Conservation (phyloP, 108 stramenopile species). For the Skeletonema grethae region DNA sequence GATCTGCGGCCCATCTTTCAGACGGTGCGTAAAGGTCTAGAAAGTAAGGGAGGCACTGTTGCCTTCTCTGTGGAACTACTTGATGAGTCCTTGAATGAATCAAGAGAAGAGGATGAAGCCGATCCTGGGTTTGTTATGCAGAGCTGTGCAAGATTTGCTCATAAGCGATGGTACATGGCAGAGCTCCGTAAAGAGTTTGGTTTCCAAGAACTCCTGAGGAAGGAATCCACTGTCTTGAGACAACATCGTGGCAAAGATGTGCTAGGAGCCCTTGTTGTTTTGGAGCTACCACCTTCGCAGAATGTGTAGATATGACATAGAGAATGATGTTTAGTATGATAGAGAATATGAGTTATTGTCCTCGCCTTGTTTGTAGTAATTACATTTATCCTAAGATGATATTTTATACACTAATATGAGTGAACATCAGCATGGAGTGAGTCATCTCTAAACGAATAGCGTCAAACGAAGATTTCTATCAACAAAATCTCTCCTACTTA, state of each 20-base stretch:
- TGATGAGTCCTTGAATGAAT: constrained; percentile 32
- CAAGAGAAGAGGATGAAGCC: constrained; percentile 14
- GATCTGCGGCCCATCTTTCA: constrained; percentile 52
- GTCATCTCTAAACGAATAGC: background rate
- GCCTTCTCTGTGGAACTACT: constrained; percentile 65
- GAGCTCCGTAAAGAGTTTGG: constrained; percentile 39
- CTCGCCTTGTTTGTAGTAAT: background rate
- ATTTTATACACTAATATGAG: background rate
- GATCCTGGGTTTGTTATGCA: constrained; percentile 50
- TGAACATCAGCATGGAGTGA: background rate
- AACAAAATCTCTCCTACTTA: too few relatives aligned
- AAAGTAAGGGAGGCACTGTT: constrained; percentile 49
- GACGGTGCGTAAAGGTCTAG: constrained; percentile 35
- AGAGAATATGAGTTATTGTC: background rate
- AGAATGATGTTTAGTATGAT: background rate
- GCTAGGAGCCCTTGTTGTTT: constrained; percentile 30
- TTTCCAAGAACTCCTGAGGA: constrained; percentile 28
- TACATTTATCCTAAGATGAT: background rate
- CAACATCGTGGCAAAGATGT: constrained; percentile 43
- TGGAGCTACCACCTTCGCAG: constrained; percentile 17
- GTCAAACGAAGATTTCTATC: too few relatives aligned
- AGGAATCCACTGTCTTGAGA: constrained; percentile 38
- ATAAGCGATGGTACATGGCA: constrained; percentile 57
- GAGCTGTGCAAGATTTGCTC: constrained; percentile 64
- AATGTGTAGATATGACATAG: background rate